These are phyloP conservation scores for Chlamydomonas sp. DNA, from an alignment of 139 green algal genomes.

Conservation along the genomic window DNA sequence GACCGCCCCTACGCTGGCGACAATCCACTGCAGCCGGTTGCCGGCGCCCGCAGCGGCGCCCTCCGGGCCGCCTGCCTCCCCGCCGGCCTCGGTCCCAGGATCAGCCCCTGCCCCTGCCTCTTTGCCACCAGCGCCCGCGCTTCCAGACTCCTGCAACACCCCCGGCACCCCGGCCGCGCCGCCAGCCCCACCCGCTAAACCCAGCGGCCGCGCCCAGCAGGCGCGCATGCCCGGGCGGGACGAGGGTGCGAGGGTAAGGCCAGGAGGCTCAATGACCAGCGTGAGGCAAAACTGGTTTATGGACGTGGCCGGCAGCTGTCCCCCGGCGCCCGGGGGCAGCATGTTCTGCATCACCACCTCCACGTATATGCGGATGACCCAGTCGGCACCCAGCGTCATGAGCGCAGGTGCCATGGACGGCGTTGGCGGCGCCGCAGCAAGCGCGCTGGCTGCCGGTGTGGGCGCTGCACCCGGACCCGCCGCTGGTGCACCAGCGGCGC, in stretches of 20 bases:
- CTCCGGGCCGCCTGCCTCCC: not conserved
- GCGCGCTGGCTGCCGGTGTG: constrained; percentile 1
- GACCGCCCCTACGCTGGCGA: constrained; percentile 35
- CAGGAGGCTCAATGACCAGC: constrained; percentile 71
- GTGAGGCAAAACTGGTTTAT: constrained; percentile 73
- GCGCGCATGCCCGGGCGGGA: constrained; percentile 39
- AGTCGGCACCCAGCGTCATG: constrained; percentile 65
- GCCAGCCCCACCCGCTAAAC: not conserved
- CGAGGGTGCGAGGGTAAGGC: constrained; percentile 18
- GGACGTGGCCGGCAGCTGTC: not conserved
- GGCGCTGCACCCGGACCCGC: not conserved
- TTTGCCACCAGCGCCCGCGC: not conserved
- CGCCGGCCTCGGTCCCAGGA: not conserved
- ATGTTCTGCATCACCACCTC: constrained; percentile 63
- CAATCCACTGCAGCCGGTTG: constrained; percentile 61
- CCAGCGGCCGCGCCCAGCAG: constrained; percentile 56
- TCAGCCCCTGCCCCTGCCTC: not conserved
- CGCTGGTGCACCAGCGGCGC: not conserved
- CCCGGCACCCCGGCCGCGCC: not conserved
- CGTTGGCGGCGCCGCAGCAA: constrained; percentile 1
- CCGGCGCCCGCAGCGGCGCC: not conserved
- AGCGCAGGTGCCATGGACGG: constrained; percentile 58
- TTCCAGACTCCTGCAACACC: not conserved
- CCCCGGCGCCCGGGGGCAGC: constrained; percentile 11
- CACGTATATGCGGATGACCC: constrained; percentile 72